A percentile compares a stretch with the other conserved stretches of the same genome.
Evolutionary conservation across 805 yeast genomes (phyloP).

Genomic region (Pichia membranifaciens): DNA sequence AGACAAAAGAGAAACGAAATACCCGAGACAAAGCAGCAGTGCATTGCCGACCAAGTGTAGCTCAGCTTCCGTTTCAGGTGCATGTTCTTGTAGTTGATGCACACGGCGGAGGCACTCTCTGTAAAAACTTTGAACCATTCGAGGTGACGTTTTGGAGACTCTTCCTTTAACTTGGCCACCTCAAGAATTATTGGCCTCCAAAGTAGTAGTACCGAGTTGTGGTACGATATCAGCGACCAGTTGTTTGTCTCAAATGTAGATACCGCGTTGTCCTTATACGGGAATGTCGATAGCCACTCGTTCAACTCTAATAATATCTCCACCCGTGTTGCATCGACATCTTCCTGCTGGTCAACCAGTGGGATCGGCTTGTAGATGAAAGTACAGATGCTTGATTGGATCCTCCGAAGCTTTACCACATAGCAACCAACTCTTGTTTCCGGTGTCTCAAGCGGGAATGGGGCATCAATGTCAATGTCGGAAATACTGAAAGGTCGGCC

Average conservation of each 20-base stretch:
- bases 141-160: slow-evolving; percentile 18
- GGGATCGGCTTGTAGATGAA: slow-evolving; percentile 29
- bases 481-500: slow-evolving; percentile 35
- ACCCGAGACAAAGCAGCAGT: slow-evolving; percentile 29
- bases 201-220: slow-evolving; percentile 29
- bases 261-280: slow-evolving; percentile 21
- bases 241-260: slow-evolving; percentile 30
- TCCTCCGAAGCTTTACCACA: slow-evolving; percentile 29
- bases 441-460: slow-evolving; percentile 21
- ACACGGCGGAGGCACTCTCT: slow-evolving; percentile 28
- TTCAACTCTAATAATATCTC: slow-evolving; percentile 30
- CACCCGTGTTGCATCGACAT: slow-evolving; percentile 26
- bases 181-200: slow-evolving; percentile 29
- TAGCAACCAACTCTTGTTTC: slow-evolving; percentile 26
- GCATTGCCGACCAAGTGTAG: slow-evolving; percentile 31
- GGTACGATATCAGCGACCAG: slow-evolving; percentile 32
- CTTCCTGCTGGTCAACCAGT: slow-evolving; percentile 18
- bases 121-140: slow-evolving; percentile 33
- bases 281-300: slow-evolving; percentile 30
- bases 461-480: slow-evolving; percentile 31
- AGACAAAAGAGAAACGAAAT: slow-evolving; percentile 29
- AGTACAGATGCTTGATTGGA: slow-evolving; percentile 31
- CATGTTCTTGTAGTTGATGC: slow-evolving; percentile 26
- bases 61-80: slow-evolving; percentile 23
- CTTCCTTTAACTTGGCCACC: slow-evolving; percentile 14